phyloP scores from a whole-genome alignment of 2,329 filamentous ascomycete genomes.

The Ophiostoma fasciatum region DNA sequence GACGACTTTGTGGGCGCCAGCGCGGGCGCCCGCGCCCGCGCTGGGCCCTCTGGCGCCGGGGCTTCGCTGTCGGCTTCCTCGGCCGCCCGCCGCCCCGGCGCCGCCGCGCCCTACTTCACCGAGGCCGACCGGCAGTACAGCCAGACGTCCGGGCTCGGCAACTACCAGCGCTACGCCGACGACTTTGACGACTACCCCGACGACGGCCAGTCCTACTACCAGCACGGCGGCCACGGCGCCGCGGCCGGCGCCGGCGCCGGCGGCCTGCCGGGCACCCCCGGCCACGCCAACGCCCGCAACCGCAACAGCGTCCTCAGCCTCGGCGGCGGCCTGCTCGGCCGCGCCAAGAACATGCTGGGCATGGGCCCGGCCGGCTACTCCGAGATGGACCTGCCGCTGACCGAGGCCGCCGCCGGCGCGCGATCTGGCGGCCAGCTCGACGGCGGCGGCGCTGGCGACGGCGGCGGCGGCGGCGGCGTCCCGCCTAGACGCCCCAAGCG shows the following conservation, averaged over 20 bases:
- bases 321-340: slow-evolving; percentile 75
- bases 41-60: slow-evolving; percentile 9
- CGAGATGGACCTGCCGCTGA: slow-evolving; percentile 95
- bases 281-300: slow-evolving; percentile 47
- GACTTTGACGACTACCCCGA: slow-evolving; percentile 72
- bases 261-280: too few relatives aligned
- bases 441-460: slow-evolving; percentile 9
- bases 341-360: slow-evolving; percentile 78
- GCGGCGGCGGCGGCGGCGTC: slow-evolving; percentile 14
- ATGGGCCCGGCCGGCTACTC: slow-evolving; percentile 72
- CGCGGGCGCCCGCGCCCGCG: slow-evolving; percentile 18
- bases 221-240: slow-evolving; percentile 48
- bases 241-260: slow-evolving; percentile 31
- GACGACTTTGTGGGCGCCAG: slow-evolving; percentile 79
- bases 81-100: slow-evolving; percentile 12
- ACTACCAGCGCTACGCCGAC: slow-evolving; percentile 83
- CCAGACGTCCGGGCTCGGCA: slow-evolving; percentile 70
- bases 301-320: slow-evolving; percentile 80
- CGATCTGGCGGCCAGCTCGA: slow-evolving; percentile 10
- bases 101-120: slow-evolving; percentile 27
- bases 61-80: too few relatives aligned
- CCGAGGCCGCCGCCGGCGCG: slow-evolving; percentile 44
- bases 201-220: slow-evolving; percentile 71
- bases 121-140: slow-evolving; percentile 35
- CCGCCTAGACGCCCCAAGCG: slow-evolving; percentile 29